Evolutionary conservation across 23 red algal species (phyloP), one percentile per base, ranked within the genome.

Genomic region (Gracilaria domingensis): DNA sequence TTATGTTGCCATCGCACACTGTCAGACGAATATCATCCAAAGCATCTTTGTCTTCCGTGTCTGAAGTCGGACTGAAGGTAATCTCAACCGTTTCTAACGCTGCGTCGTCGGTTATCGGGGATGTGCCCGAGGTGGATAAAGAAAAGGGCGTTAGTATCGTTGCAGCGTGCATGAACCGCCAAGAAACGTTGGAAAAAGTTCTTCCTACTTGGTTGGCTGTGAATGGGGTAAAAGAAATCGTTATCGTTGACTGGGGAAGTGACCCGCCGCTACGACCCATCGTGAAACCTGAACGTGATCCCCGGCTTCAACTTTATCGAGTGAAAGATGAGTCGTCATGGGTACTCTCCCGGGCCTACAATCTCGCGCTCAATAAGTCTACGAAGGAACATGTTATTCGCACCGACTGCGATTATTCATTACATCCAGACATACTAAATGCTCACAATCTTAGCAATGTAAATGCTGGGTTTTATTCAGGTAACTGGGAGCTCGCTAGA

Each of bases 211-310:
- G 94, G 94, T 73, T 96, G 25, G 74, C 60, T 56, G 87, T 92
- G 8, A 26, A 71, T 20, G 60, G 44, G 37, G 87, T 96, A 45
- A 29, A 96, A 25, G 88, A 96, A 79, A 90, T 96, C 66, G 36
- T 96, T 54, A 79, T 96, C 60, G 94, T 96, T 13, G 94, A 96
- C 48, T 96, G 94, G 94, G 67, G 79, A 59, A 92, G 87, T 72
- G 87, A 92, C 30, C 88, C 88, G 44, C 88, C 94, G 12, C 38
- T 84, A 23, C 23, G 73, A 54, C 36, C 78, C 11, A 75, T 92
- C 12, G 80, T 88, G 37, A 40, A 79, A 38, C 72, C 83, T 55
- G 66, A 84, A n/a, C 58, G 48, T 0, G 84, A 94, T 79, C 70
- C 75, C 64, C 48, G 91, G 24, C 47, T 94, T 56, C 66, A 87